A percentile compares a stretch with the other conserved stretches of the same genome.
These are phyloP conservation scores for Begonia peltatifolia DNA, from an alignment of 306 rosid species.

Conservation along the genomic window DNA sequence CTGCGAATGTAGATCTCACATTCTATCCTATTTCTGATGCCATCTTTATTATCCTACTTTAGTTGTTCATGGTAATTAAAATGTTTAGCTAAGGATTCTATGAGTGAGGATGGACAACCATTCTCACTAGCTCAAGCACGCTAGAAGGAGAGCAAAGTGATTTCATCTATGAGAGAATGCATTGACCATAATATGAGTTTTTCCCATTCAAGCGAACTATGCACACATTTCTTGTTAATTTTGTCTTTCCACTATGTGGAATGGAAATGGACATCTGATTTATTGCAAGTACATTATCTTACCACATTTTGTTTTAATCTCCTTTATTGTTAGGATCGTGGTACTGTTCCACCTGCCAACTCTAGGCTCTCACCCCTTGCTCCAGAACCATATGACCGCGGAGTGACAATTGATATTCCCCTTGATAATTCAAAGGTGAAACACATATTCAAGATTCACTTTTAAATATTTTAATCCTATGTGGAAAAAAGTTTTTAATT, in stretches of 20 bases:
- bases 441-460: slow-evolving; percentile 9
- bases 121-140: too few relatives aligned
- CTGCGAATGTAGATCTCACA: too few relatives aligned
- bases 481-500: background rate
- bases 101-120: too few relatives aligned
- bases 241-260: background rate
- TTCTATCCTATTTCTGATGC: too few relatives aligned
- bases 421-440: slow-evolving; percentile 41
- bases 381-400: slow-evolving; percentile 59
- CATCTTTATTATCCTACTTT: too few relatives aligned
- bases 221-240: background rate
- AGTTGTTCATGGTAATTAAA: too few relatives aligned
- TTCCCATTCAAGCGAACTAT: too few relatives aligned
- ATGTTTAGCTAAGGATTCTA: too few relatives aligned
- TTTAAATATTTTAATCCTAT: background rate
- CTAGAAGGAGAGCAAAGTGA: too few relatives aligned
- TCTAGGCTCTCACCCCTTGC: slow-evolving; percentile 57
- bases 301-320: slow-evolving; percentile 5
- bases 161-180: too few relatives aligned
- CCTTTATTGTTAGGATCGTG: slow-evolving; percentile 29
- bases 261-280: background rate
- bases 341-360: slow-evolving; percentile 38
- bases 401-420: slow-evolving; percentile 53
- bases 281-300: slow-evolving; percentile 3
- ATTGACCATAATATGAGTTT: too few relatives aligned